Conservation (phyloP, 2,329 filamentous ascomycete species). For the Pyrenophora teres region DNA sequence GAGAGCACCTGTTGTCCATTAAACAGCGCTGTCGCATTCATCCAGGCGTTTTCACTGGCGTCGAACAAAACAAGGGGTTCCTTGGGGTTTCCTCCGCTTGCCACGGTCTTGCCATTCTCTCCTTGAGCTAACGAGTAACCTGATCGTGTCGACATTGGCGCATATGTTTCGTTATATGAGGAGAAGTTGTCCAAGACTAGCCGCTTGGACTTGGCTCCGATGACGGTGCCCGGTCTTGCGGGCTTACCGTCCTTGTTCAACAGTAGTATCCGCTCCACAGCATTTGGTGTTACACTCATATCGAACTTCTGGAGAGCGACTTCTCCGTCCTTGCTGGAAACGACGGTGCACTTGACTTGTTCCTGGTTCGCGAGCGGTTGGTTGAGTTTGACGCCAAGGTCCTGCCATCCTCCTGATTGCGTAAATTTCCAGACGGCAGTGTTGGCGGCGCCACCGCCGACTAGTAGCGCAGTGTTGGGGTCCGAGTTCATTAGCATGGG, state of each 20-base stretch:
- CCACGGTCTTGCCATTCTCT: constrained; percentile 69
- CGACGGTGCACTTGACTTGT: constrained; percentile 65
- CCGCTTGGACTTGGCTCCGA: constrained; percentile 55
- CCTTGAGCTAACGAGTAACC: constrained; percentile 74
- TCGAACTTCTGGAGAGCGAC: constrained; percentile 81
- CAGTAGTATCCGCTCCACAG: constrained; percentile 71
- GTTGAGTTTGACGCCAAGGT: constrained; percentile 68
- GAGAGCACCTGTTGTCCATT: constrained; percentile 48
- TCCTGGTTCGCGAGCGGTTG: constrained; percentile 64
- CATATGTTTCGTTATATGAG: constrained; percentile 74
- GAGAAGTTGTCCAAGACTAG: constrained; percentile 72
- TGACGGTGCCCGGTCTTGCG: constrained; percentile 54
- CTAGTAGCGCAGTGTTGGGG: constrained; percentile 69
- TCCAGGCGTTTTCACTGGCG: constrained; percentile 74
- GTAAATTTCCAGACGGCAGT: constrained; percentile 75
- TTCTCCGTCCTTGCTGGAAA: constrained; percentile 75
- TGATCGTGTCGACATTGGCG: constrained; percentile 67
- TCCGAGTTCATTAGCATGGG: constrained; percentile 80
- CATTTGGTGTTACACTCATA: constrained; percentile 73
- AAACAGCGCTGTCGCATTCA: constrained; percentile 70
- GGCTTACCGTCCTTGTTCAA: constrained; percentile 62
- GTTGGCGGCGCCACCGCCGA: constrained; percentile 73
- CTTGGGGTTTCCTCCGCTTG: constrained; percentile 71
- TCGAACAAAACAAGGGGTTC: constrained; percentile 79
- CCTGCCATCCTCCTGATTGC: constrained; percentile 65